Conservation (phyloP, 176 grass and related monocot species). For the Thinopyrum elongatum region DNA sequence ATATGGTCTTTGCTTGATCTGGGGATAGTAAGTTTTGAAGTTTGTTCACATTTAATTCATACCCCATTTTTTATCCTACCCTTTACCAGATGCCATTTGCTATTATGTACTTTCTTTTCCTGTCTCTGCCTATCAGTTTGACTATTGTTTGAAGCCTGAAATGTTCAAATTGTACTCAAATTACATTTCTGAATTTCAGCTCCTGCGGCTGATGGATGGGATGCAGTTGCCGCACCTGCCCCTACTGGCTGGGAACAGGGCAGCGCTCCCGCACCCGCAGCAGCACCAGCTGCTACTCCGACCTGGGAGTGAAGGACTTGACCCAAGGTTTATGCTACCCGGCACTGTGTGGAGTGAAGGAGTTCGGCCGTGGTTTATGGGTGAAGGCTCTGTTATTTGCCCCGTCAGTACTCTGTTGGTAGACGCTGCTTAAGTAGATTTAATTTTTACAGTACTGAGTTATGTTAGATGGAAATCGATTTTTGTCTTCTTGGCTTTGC, state of each 20-base stretch:
- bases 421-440: constrained; percentile 36
- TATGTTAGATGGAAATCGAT: constrained; percentile 32
- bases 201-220: constrained; percentile 50
- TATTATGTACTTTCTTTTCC: neutral
- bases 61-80: neutral
- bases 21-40: neutral
- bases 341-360: constrained; percentile 34
- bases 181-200: constrained; percentile 28
- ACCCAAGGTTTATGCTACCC: constrained; percentile 12
- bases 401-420: constrained; percentile 11
- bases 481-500: constrained; percentile 40
- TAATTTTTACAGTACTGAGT: constrained; percentile 25
- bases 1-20: neutral
- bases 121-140: neutral
- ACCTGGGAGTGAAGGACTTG: constrained; percentile 43
- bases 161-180: neutral
- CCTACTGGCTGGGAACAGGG: constrained; percentile 51
- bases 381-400: constrained; percentile 2
- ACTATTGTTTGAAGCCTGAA: too few relatives aligned
- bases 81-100: neutral
- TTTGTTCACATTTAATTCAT: neutral
- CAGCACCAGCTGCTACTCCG: constrained; percentile 24
- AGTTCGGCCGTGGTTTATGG: neutral
- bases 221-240: constrained; percentile 31
- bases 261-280: neutral